Conservation (phyloP, 2,329 filamentous ascomycete genomes). For the Alternaria sp. region DNA sequence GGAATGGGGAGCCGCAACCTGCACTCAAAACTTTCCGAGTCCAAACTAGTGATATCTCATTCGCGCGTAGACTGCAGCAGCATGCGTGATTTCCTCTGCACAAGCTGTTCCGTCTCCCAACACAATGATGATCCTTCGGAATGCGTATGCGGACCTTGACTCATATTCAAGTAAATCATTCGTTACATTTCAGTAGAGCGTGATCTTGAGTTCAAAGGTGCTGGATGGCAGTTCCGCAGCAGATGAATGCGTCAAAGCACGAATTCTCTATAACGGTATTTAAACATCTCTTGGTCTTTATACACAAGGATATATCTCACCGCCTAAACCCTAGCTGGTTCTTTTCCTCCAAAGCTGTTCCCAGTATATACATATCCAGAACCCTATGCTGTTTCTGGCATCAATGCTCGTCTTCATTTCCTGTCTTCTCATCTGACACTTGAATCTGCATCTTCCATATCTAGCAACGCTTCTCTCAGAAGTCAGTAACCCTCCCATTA, state of each 20-base stretch:
- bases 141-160: neutral
- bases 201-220: neutral
- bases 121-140: neutral
- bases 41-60: too few species aligned
- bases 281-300: neutral
- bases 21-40: neutral
- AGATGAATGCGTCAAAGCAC: neutral
- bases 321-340: neutral
- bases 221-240: neutral
- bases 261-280: neutral
- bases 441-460: neutral
- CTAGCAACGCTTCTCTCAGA: constrained; percentile 51
- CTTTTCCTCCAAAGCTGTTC: neutral
- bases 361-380: neutral
- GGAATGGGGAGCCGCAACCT: neutral
- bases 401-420: neutral
- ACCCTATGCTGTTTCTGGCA: neutral
- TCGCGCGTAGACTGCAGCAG: too few species aligned
- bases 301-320: neutral
- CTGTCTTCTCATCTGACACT: neutral
- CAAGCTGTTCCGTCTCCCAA: too few species aligned
- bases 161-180: neutral
- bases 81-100: too few species aligned
- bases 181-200: neutral
- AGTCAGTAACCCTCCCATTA: constrained; percentile 94